Evolutionary conservation across 108 stramenopile species (phyloP).

Genomic region (Cylindrotheca fusiformis): DNA sequence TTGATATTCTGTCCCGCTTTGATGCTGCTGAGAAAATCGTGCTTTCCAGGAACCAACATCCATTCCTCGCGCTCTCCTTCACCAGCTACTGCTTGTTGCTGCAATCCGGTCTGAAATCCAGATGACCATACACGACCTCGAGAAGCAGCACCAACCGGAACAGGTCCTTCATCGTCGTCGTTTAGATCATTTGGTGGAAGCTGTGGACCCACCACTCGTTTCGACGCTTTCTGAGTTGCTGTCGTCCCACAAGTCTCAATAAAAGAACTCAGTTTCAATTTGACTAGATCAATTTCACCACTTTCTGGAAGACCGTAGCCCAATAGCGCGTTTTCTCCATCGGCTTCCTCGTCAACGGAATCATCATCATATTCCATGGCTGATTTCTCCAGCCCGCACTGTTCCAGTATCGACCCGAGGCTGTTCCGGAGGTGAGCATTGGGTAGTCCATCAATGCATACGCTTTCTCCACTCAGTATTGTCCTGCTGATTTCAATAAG

Average conservation of each 20-base stretch:
- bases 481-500: slow-evolving; percentile 55
- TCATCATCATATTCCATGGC: slow-evolving; percentile 72
- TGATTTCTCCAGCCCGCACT: slow-evolving; percentile 58
- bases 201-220: slow-evolving; percentile 19
- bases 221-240: slow-evolving; percentile 46
- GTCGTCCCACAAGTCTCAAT: slow-evolving; percentile 33
- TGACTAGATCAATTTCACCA: slow-evolving; percentile 30
- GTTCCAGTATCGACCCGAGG: slow-evolving; percentile 54
- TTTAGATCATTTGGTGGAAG: slow-evolving; percentile 27
- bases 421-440: slow-evolving; percentile 55
- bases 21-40: slow-evolving; percentile 76
- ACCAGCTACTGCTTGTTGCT: slow-evolving; percentile 28
- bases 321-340: slow-evolving; percentile 19
- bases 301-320: slow-evolving; percentile 69
- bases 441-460: slow-evolving; percentile 71
- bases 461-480: slow-evolving; percentile 62
- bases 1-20: slow-evolving; percentile 45
- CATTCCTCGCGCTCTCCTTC: slow-evolving; percentile 69
- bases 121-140: slow-evolving; percentile 22
- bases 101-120: slow-evolving; percentile 30
- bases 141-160: slow-evolving; percentile 44
- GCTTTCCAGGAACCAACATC: slow-evolving; percentile 86
- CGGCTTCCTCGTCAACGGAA: slow-evolving; percentile 24
- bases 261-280: slow-evolving; percentile 22
- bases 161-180: slow-evolving; percentile 77